phyloP scores from a whole-genome alignment of 305 asterid species.

The Solanum hybrid region DNA sequence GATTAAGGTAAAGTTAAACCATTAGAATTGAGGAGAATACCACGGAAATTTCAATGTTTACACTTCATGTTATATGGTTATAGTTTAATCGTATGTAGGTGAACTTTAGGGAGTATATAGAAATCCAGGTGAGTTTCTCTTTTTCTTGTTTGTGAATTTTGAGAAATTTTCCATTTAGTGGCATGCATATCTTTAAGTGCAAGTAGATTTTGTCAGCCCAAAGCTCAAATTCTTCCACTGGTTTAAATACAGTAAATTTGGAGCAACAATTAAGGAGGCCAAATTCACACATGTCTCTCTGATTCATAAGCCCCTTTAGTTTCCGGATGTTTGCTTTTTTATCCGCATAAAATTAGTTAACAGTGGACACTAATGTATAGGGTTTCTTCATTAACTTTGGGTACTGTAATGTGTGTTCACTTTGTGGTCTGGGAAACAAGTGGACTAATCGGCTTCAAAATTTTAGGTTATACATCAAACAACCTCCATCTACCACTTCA shows the following conservation, averaged over 20 bases:
- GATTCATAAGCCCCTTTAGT: background rate
- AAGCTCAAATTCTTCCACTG: background rate
- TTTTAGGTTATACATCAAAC: constrained; percentile 73
- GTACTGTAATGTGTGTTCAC: background rate
- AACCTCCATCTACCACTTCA: constrained; percentile 45
- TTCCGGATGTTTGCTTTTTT: background rate
- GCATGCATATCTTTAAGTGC: background rate
- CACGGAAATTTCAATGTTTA: background rate
- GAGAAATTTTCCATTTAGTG: background rate
- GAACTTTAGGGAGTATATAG: background rate
- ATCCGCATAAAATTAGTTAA: background rate
- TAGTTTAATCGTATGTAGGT: background rate
- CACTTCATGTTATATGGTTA: background rate
- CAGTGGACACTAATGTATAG: background rate
- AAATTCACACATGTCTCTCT: background rate
- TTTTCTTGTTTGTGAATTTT: background rate
- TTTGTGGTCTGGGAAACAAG: background rate
- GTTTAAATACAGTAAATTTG: background rate
- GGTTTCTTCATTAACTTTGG: background rate
- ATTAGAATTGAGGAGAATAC: background rate
- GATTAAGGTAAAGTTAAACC: background rate
- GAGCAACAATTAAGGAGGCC: background rate
- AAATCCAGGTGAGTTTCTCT: background rate
- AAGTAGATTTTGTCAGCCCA: background rate
- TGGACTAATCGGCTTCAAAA: constrained; percentile 13